These are phyloP conservation scores for Exophiala sp. DNA, from an alignment of 2,329 filamentous ascomycete genomes.

Conservation along the genomic window DNA sequence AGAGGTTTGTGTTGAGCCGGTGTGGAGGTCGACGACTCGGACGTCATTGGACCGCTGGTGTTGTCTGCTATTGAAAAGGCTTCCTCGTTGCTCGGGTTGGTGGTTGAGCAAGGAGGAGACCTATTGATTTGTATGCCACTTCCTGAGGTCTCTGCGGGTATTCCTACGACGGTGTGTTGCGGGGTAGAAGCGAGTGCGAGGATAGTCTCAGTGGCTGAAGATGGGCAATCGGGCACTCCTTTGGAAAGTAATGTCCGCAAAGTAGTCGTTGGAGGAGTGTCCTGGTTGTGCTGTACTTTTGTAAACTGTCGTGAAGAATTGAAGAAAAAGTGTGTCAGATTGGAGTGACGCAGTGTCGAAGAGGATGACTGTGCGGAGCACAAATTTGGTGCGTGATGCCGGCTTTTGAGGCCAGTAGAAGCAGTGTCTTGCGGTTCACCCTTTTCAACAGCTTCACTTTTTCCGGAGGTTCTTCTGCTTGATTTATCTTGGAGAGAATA, in stretches of 20 bases:
- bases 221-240: background rate
- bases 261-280: background rate
- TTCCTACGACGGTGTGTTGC: background rate
- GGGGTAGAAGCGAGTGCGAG: background rate
- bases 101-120: background rate
- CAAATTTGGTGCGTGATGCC: background rate
- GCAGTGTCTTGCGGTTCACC: background rate
- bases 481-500: too few species aligned
- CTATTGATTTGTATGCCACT: background rate
- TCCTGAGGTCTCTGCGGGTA: background rate
- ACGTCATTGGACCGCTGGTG: constrained; percentile 16
- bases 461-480: too few species aligned
- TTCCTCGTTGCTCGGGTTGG: background rate
- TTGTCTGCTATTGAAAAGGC: background rate
- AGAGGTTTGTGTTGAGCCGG: constrained; percentile 28
- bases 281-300: background rate
- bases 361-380: constrained; percentile 1
- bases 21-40: constrained; percentile 18
- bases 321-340: background rate
- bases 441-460: background rate
- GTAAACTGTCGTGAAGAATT: background rate
- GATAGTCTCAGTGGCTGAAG: constrained; percentile 1
- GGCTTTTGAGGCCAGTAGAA: background rate
- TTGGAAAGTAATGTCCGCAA: background rate
- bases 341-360: background rate